These are phyloP conservation scores for Stylonectria norvegica DNA, from an alignment of 2,329 filamentous ascomycete genomes.

Conservation along the genomic window DNA sequence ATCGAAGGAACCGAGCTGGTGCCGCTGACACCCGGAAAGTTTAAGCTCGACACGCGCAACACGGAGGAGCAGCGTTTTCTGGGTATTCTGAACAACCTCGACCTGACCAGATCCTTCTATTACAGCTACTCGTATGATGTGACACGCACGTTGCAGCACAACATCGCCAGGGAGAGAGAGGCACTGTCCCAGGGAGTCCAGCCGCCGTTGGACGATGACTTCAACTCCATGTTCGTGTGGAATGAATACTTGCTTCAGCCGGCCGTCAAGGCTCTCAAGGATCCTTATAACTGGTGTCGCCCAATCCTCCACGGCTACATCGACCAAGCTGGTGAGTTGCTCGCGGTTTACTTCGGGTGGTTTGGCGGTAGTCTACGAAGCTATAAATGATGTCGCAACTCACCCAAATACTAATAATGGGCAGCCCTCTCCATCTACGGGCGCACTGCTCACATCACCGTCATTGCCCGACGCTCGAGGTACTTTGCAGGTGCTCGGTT, in stretches of 20 bases:
- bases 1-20: conserved; percentile 91
- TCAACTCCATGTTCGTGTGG: conserved; percentile 98
- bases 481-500: conserved; percentile 94
- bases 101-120: conserved; percentile 89
- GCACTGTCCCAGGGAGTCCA: conserved; percentile 63
- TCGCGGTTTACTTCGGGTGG: too few species aligned
- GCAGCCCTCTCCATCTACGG: conserved; percentile 77
- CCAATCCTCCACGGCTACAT: conserved; percentile 96
- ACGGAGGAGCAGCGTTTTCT: conserved; percentile 88
- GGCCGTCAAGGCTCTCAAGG: conserved; percentile 64
- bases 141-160: conserved; percentile 86
- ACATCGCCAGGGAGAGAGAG: conserved; percentile 76
- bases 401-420: background rate
- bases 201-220: conserved; percentile 59
- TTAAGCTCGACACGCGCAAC: conserved; percentile 73
- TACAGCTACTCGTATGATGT: conserved; percentile 99
- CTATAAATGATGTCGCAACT: conserved; percentile 3
- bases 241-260: conserved; percentile 86
- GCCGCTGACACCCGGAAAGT: conserved; percentile 73
- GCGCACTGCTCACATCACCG: conserved; percentile 82
- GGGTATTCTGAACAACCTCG: conserved; percentile 83
- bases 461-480: conserved; percentile 87
- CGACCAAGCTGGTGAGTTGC: conserved; percentile 65
- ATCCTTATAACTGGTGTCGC: conserved; percentile 92
- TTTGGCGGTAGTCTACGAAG: too few species aligned